These are phyloP conservation scores for Xylaria venustula DNA, from an alignment of 495 filamentous ascomycete species.

Conservation along the genomic window DNA sequence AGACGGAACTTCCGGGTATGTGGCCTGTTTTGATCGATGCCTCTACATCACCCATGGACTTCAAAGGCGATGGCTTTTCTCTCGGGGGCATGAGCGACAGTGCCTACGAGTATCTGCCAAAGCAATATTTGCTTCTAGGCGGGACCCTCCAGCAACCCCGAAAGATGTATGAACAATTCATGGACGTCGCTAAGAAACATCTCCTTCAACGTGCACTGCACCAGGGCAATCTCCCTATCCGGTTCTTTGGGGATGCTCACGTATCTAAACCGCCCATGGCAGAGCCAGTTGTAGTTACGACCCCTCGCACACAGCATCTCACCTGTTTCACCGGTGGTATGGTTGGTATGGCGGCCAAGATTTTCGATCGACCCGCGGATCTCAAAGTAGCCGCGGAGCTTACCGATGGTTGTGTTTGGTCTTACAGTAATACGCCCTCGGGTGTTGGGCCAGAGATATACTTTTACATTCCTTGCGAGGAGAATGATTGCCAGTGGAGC, in stretches of 20 bases:
- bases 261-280: conserved; percentile 22
- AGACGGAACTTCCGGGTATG: conserved; percentile 70
- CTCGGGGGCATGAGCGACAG: conserved; percentile 80
- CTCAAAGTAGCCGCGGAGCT: conserved; percentile 70
- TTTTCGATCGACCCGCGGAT: conserved; percentile 69
- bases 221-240: conserved; percentile 60
- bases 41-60: conserved; percentile 52
- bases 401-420: conserved; percentile 87
- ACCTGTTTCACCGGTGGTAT: conserved; percentile 83
- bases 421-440: conserved; percentile 66
- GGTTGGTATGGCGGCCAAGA: conserved; percentile 75
- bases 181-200: conserved; percentile 64
- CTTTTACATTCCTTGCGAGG: conserved; percentile 54
- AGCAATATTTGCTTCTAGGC: conserved; percentile 65
- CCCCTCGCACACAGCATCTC: conserved; percentile 40
- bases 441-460: conserved; percentile 82
- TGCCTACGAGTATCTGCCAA: conserved; percentile 83
- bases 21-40: conserved; percentile 76
- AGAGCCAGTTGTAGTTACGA: conserved; percentile 20
- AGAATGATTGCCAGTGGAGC: conserved; percentile 32
- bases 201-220: conserved; percentile 66
- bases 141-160: conserved; percentile 71
- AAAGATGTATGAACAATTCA: conserved; percentile 70
- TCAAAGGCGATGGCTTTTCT: conserved; percentile 48
- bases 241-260: conserved; percentile 55